A percentile compares a stretch with the other conserved stretches of the same genome.
phyloP scores from a whole-genome alignment of 2,329 filamentous ascomycete species.

The Botrytis paeoniae region DNA sequence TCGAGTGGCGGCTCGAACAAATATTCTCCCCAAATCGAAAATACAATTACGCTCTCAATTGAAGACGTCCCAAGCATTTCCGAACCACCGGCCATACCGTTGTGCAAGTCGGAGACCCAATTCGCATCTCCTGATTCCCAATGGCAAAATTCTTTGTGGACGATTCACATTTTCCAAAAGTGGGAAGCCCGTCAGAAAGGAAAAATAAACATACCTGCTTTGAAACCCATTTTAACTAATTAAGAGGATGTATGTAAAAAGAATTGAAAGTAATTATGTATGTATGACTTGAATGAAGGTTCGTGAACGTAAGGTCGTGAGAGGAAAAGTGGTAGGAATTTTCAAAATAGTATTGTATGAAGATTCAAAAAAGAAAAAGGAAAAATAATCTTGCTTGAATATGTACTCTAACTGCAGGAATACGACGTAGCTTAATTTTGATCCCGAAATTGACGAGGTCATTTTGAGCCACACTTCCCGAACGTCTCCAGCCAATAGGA shows the following conservation, averaged over 20 bases:
- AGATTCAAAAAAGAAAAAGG: background rate
- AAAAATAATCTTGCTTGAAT: constrained; percentile 13
- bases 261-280: constrained; percentile 8
- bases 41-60: background rate
- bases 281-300: background rate
- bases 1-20: background rate
- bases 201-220: constrained; percentile 39
- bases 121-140: background rate
- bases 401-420: background rate
- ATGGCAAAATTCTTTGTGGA: constrained; percentile 13
- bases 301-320: constrained; percentile 9
- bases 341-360: background rate
- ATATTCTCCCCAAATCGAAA: background rate
- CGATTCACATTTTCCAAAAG: background rate
- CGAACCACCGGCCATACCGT: no score
- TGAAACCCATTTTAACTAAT: constrained; percentile 42
- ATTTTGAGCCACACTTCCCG: constrained; percentile 13
- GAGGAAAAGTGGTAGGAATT: background rate
- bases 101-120: background rate
- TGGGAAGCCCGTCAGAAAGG: background rate
- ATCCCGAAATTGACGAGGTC: constrained; percentile 15
- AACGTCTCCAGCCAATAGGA: constrained; percentile 12
- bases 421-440: background rate
- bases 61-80: background rate
- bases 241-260: constrained; percentile 22